A percentile compares a stretch with the other conserved stretches of the same genome.
Evolutionary conservation across 331 rosid genomes (phyloP).

Genomic region (Malus hybrid): DNA sequence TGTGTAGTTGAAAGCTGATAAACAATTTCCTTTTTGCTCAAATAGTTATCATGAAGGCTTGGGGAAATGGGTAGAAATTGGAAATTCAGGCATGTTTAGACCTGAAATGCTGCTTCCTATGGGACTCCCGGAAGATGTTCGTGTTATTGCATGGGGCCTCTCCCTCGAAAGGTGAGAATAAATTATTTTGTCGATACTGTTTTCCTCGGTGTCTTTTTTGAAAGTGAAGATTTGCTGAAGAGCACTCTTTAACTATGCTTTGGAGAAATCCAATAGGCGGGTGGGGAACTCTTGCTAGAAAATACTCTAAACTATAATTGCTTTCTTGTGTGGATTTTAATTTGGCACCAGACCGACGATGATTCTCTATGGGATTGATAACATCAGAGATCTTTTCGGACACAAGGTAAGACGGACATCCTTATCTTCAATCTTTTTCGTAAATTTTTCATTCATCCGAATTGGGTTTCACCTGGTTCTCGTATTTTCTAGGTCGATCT

Average conservation of each 20-base stretch:
- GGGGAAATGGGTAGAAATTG: slow-evolving; percentile 81
- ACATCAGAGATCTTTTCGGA: slow-evolving; percentile 91
- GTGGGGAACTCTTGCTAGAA: neutral
- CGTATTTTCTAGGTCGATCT: slow-evolving; percentile 65
- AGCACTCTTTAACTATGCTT: too few species aligned
- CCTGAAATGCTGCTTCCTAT: slow-evolving; percentile 96
- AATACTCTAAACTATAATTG: neutral
- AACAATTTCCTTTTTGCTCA: neutral
- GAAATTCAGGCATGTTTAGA: slow-evolving; percentile 95
- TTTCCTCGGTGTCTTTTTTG: too few species aligned
- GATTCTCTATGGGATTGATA: slow-evolving; percentile 76
- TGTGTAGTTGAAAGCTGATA: slow-evolving; percentile 5
- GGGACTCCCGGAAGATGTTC: slow-evolving; percentile 97
- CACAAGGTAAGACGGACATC: slow-evolving; percentile 52
- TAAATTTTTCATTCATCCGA: neutral
- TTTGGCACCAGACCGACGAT: slow-evolving; percentile 69
- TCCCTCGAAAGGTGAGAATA: slow-evolving; percentile 80
- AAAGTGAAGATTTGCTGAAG: too few species aligned
- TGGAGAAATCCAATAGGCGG: neutral
- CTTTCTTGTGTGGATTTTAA: neutral
- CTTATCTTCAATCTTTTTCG: neutral
- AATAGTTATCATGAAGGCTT: slow-evolving; percentile 89
- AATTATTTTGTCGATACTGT: neutral
- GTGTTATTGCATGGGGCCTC: slow-evolving; percentile 90
- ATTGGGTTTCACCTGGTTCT: neutral